phyloP scores from a whole-genome alignment of 148 eudicot species.

The Silene conica region DNA sequence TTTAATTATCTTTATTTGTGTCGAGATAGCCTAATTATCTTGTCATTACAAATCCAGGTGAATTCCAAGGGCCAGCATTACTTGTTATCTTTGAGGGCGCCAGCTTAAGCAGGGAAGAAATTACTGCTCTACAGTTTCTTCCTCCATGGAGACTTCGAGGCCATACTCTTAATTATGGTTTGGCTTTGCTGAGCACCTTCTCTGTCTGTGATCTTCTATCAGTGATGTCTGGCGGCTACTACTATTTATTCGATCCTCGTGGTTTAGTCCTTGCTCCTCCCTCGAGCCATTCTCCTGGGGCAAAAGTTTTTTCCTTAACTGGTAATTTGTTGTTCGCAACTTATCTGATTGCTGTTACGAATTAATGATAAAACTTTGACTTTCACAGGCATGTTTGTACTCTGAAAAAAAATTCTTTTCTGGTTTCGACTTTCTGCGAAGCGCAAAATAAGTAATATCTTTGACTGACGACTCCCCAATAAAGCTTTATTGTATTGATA shows the following conservation, averaged over 20 bases:
- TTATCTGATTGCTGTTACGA: not conserved
- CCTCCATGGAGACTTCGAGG: slow-evolving; percentile 96
- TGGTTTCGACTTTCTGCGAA: not conserved
- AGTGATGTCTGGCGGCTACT: slow-evolving; percentile 78
- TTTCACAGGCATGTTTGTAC: not conserved
- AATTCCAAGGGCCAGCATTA: too few species aligned
- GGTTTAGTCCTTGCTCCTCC: slow-evolving; percentile 74
- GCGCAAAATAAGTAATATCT: not conserved
- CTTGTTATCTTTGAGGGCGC: slow-evolving; percentile 83
- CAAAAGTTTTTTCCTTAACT: slow-evolving; percentile 74
- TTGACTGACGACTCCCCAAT: not conserved
- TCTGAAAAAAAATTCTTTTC: not conserved
- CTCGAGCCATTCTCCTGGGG: slow-evolving; percentile 69
- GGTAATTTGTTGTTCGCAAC: slow-evolving; percentile 41
- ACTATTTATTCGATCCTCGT: slow-evolving; percentile 89
- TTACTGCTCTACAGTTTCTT: slow-evolving; percentile 81
- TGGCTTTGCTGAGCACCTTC: slow-evolving; percentile 80
- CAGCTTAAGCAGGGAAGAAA: slow-evolving; percentile 83
- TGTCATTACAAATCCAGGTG: too few species aligned
- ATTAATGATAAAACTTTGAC: not conserved
- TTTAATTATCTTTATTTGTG: too few species aligned
- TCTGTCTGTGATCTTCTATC: slow-evolving; percentile 77
- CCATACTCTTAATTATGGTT: slow-evolving; percentile 82
- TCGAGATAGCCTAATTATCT: too few species aligned
- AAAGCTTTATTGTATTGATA: not conserved